Evolutionary conservation across 2,329 filamentous ascomycete species (phyloP), one percentile per base, ranked within the genome.

Genomic region (Aspergillus sergii): DNA sequence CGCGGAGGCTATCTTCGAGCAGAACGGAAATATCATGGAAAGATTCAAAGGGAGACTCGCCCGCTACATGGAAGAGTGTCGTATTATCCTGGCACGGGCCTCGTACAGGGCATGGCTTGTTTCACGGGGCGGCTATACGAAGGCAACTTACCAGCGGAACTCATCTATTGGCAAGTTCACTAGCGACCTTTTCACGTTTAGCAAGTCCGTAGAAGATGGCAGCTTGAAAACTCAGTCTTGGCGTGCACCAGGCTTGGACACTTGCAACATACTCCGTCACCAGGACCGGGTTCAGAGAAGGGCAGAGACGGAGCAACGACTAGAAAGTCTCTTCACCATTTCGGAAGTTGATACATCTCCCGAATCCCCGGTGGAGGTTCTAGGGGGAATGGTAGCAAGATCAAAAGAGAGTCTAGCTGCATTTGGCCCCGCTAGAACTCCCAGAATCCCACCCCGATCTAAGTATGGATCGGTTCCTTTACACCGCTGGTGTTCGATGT

Each of bases 91-190:
- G 45, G 67, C 68, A 53, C 59, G 65, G 26, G 71, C 72, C 19
- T 76, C 74, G 9, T 70, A 65, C 23, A 63, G 71, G 34, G 68
- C 73, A 28, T 76, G 73, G 74, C 71, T 73, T 57, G 71, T 66
- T 12, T 57, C 67, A n/a, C 62, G 64, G 8, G 62, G 70, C 19
- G 69, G 66, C 16, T 57, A 62, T 21, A 60, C 65, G 7, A 62
- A 64, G 59, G 58, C 66, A 41, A 58, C 58, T 16, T 65, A 63
- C 54, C 61, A 48, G 36, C 58, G 59, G 50, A 67, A 66, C 11
- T 50, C 58, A 14, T 61, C 46, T 7, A 60, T 66, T 19, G 65
- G 69, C 36, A 64, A 66, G 32, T 68, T 67, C 55, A 66, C 65
- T 53, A 68, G 66, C 50, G 70, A 72, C 43, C 63, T 73, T 26